Base-by-base conservation (phyloP, 192 early-diverging fungal genomes). In the Umbelopsis ramanniana region DNA sequence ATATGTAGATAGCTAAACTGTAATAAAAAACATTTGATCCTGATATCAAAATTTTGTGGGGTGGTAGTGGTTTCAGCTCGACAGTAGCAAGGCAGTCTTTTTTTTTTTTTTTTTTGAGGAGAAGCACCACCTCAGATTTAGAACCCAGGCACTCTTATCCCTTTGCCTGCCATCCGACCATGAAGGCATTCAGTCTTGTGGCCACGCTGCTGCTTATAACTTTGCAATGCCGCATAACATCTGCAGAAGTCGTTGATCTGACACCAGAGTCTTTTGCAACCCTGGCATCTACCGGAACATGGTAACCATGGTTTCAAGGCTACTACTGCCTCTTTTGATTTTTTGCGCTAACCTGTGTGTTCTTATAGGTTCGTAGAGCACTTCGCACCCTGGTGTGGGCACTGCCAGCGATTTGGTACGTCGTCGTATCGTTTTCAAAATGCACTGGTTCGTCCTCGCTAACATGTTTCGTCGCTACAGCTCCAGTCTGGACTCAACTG, bases 321-420 rank as follows among this genome's bases (percentile, higher is more conserved):
- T 11, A 12, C n/a, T 50, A 15, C 15, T 50, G 19, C 48, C 48
- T 50, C 0, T 19, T 21, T 21, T 21, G 4, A 14, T 6, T 50
- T 5, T 5, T n/a, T 5, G 29, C 3, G 21, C 33, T 21, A 48
- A 55, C 21, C 23, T 47, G 15, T 43, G 46, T 45, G 19, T 55
- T 69, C n/a, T 37, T 19, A n/a, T 78, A 87, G 85, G 68, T 77
- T 87, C n/a, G 76, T 87, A 46, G 81, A 87, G 57, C 80, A 82
- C 67, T 85, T 80, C 38, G 79, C 80, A 0, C 85, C 85, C 40
- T 71, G 69, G 52, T 87, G 85, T 54, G 53, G 26, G 29, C 78
- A 83, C 68, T 87, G 85, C 48, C 33, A 72, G 33, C 40, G 40
- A 24, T 73, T 87, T 66, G 85, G 82, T 86, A 82, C 43, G 23